A percentile compares a stretch with the other conserved stretches of the same genome.
These are phyloP conservation scores for Firmiana major DNA, from an alignment of 345 rosid species.

Conservation along the genomic window DNA sequence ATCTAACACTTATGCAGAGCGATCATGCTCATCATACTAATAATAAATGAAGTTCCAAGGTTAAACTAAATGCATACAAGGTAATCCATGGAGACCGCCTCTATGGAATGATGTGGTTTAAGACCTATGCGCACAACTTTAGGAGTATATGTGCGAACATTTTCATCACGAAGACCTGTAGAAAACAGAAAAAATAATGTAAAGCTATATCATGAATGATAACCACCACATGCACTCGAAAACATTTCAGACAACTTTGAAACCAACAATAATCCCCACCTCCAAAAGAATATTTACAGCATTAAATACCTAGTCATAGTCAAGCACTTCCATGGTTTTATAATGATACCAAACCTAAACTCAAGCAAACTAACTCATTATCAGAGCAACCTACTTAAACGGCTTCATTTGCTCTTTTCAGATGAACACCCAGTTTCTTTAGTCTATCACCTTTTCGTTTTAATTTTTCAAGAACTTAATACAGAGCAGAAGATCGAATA, in stretches of 20 bases:
- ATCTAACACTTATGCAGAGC: background rate
- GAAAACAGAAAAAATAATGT: conserved; percentile 12
- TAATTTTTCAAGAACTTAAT: too few species aligned
- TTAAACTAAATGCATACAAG: conserved; percentile 55
- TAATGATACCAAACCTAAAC: too few species aligned
- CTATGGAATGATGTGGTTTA: conserved; percentile 85
- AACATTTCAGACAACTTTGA: conserved; percentile 8
- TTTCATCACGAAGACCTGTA: conserved; percentile 82
- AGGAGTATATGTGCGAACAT: conserved; percentile 62
- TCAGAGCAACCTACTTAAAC: too few species aligned
- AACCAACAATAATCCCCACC: background rate
- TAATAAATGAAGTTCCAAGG: background rate
- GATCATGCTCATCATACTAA: conserved; percentile 10
- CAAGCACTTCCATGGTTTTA: too few species aligned
- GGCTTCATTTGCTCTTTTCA: too few species aligned
- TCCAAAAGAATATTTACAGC: too few species aligned
- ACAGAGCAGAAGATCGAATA: too few species aligned
- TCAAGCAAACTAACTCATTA: too few species aligned
- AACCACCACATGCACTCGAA: background rate
- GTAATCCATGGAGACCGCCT: conserved; percentile 77
- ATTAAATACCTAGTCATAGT: too few species aligned
- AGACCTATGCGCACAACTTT: conserved; percentile 95
- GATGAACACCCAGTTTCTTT: too few species aligned
- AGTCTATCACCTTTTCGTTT: too few species aligned
- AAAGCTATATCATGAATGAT: background rate